Evolutionary conservation across 1,139 yeast species (phyloP).

Genomic region (Martiniozyma asiatica): DNA sequence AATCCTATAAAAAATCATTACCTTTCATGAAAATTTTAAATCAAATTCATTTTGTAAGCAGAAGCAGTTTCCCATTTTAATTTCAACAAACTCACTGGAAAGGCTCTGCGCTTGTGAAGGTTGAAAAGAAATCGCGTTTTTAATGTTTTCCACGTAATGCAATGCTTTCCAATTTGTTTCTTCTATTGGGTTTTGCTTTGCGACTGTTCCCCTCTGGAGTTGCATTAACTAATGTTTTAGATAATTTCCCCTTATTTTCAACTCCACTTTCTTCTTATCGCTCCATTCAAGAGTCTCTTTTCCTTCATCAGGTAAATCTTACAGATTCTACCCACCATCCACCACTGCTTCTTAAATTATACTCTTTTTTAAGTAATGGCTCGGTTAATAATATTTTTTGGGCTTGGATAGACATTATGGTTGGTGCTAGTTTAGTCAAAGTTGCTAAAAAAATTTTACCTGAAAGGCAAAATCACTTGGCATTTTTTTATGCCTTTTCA

Average conservation of each 20-base stretch:
- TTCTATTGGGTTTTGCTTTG: no score
- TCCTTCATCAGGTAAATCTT: conserved; percentile 43
- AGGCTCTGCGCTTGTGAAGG: no score
- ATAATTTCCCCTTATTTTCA: conserved; percentile 59
- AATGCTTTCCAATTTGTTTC: no score
- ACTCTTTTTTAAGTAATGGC: conserved; percentile 26
- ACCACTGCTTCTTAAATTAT: conserved; percentile 50
- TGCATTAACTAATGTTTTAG: conserved; percentile 28
- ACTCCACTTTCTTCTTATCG: conserved; percentile 64
- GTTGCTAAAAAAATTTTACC: conserved; percentile 23
- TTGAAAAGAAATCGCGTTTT: no score
- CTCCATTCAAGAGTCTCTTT: conserved; percentile 67
- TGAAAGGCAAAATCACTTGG: conserved; percentile 26
- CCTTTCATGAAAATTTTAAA: no score
- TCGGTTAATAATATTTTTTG: conserved; percentile 25
- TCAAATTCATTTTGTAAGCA: no score
- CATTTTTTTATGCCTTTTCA: conserved; percentile 61
- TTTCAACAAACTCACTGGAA: no score
- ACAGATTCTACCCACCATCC: conserved; percentile 74
- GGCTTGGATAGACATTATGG: conserved; percentile 30
- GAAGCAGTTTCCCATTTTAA: no score
- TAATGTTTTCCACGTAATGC: no score
- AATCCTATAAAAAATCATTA: no score
- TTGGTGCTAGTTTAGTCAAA: conserved; percentile 31
- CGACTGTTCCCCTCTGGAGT: no score